These are phyloP conservation scores for Candida piceae DNA, from an alignment of 805 yeast genomes.

Conservation along the genomic window DNA sequence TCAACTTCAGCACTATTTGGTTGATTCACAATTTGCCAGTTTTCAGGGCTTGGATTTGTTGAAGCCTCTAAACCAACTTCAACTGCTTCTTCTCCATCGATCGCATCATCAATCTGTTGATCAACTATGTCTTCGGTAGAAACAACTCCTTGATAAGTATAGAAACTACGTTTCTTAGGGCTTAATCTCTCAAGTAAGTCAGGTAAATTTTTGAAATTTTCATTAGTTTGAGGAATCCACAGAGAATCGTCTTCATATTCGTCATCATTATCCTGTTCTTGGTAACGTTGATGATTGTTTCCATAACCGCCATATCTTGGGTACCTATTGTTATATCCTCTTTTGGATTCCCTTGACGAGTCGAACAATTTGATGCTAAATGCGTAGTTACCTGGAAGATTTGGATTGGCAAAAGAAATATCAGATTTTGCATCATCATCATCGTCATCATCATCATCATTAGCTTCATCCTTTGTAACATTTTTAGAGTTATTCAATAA, in stretches of 20 bases:
- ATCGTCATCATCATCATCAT: slow-evolving; percentile 27
- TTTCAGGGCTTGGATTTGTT: background rate
- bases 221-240: slow-evolving; percentile 40
- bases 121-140: slow-evolving; percentile 9
- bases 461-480: slow-evolving; percentile 1
- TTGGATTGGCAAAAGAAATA: slow-evolving; percentile 49
- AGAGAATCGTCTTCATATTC: slow-evolving; percentile 28
- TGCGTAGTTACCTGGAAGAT: slow-evolving; percentile 43
- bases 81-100: background rate
- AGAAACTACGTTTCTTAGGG: slow-evolving; percentile 25
- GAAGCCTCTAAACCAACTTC: background rate
- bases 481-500: slow-evolving; percentile 13
- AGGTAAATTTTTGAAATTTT: slow-evolving; percentile 38
- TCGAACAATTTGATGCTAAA: slow-evolving; percentile 42
- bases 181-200: slow-evolving; percentile 29
- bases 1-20: background rate
- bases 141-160: slow-evolving; percentile 24
- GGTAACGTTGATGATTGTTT: slow-evolving; percentile 2
- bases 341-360: slow-evolving; percentile 23
- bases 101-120: background rate
- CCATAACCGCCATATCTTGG: slow-evolving; percentile 5
- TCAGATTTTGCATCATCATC: slow-evolving; percentile 41
- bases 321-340: slow-evolving; percentile 12
- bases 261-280: slow-evolving; percentile 3
- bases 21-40: slow-evolving; percentile 1